phyloP scores from a whole-genome alignment of 257 asterid genomes.

The Agastache rugosa region DNA sequence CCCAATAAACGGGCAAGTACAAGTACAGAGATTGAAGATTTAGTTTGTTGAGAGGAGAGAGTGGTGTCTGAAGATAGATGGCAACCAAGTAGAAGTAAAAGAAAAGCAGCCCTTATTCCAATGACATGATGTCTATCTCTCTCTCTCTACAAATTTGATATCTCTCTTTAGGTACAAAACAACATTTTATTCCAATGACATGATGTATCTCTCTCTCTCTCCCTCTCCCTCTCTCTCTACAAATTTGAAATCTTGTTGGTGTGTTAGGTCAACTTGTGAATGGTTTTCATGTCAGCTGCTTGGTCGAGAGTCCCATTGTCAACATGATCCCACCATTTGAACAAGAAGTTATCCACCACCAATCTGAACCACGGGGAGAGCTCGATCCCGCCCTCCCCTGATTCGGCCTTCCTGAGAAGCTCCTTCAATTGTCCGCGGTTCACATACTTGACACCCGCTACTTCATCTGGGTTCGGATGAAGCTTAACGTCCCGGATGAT shows the following conservation, averaged over 20 bases:
- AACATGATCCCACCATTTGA: conserved; percentile 95
- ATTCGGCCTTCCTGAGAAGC: conserved; percentile 76
- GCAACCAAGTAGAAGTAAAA: too few relatives aligned
- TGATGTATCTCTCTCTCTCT: too few relatives aligned
- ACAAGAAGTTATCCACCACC: conserved; percentile 79
- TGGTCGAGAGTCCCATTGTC: conserved; percentile 67
- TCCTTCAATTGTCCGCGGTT: conserved; percentile 69
- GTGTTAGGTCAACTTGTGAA: conserved; percentile 64
- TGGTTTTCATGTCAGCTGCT: conserved; percentile 75
- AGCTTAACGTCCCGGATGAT: conserved; percentile 65
- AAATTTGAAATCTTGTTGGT: not conserved
- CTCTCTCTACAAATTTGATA: too few relatives aligned
- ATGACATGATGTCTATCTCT: too few relatives aligned
- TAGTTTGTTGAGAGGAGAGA: too few relatives aligned
- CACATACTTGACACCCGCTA: conserved; percentile 69
- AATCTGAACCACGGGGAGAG: conserved; percentile 94
- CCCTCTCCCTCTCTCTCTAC: too few relatives aligned
- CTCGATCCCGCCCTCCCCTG: conserved; percentile 80
- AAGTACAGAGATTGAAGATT: too few relatives aligned
- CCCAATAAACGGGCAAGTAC: too few relatives aligned
- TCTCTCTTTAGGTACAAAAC: too few relatives aligned
- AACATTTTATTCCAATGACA: too few relatives aligned
- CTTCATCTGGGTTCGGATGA: conserved; percentile 83
- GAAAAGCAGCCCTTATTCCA: too few relatives aligned
- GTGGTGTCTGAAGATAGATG: too few relatives aligned